Base-by-base conservation (phyloP, 2,329 filamentous ascomycete species). In the Hymenoscyphus scutula region DNA sequence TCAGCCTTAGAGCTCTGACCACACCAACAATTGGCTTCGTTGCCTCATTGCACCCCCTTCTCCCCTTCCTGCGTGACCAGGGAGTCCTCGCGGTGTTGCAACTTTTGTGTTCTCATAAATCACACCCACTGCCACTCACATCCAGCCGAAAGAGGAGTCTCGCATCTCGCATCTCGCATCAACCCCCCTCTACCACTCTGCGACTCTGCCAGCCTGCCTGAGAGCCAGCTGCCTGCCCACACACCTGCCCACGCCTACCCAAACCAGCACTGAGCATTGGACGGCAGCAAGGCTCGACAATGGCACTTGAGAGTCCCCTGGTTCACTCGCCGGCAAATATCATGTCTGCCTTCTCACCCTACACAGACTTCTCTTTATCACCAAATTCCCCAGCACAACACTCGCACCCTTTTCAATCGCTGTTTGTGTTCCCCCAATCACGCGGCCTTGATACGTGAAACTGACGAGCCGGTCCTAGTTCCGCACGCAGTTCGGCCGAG, bases 231-330 rank as follows among this genome's bases (percentile, higher is more conserved):
- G 19, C 19, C 8, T 51, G 54, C 60, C 61, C 63, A 68, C 59
- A 56, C 27, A 8, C 19, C 8, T 51, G 54, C 60, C 61, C 63
- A 68, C 59, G 57, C 27, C 60, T 60, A 7, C 45, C 45, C 19
- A 48, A 5, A 10, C 34, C 45, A 51, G 8, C 45, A n/a, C n/a
- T n/a, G n/a, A 51, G 19, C 45, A 23, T 51, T 51, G 45, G n/a
- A 4, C 25, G 25, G 45, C 41, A 23, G n/a, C n/a, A 8, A 23
- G 41, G 23, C 45, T 60, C 59, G 63, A 69, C 59, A 61, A 86
- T 86, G 84, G 84, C 84, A 74, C 79, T 87, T 74, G 82, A 85
- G 76, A 85, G 81, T 72, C 85, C 86, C 64, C 74, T 89, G 70
- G 79, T 85, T 71, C 83, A 85, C 65, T 89, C 87, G 65, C 83